Conservation (phyloP, 768 basidiomycete genomes). For the Boletus subcaerulescens region DNA sequence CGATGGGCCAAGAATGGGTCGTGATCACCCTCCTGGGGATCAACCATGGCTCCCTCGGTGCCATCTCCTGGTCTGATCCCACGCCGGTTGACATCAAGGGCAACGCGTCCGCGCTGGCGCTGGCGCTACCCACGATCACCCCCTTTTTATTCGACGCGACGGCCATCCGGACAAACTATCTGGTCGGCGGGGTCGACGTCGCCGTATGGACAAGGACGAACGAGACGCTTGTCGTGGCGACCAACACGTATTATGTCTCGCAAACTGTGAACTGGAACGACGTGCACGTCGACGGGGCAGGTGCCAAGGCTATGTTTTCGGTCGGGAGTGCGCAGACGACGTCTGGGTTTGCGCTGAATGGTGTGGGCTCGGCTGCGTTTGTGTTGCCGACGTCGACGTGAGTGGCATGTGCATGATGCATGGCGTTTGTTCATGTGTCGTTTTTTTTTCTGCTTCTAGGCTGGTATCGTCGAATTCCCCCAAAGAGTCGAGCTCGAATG, state of each 20-base stretch:
- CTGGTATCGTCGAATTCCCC: not conserved
- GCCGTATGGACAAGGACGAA: constrained; percentile 47
- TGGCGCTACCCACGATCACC: constrained; percentile 43
- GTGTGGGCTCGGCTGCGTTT: constrained; percentile 20
- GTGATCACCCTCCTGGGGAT: constrained; percentile 62
- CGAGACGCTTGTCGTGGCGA: constrained; percentile 47
- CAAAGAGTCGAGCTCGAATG: not conserved
- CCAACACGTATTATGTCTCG: constrained; percentile 46
- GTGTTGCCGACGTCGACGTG: constrained; percentile 13
- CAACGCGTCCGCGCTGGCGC: constrained; percentile 48
- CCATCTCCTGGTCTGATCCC: constrained; percentile 50
- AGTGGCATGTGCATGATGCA: constrained; percentile 1
- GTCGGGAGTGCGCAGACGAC: constrained; percentile 11
- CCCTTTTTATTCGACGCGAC: constrained; percentile 45
- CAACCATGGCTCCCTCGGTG: constrained; percentile 65
- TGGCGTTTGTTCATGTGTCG: not conserved
- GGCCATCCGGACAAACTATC: constrained; percentile 40
- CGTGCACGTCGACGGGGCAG: constrained; percentile 15
- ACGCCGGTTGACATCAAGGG: constrained; percentile 51
- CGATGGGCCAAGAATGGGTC: constrained; percentile 67
- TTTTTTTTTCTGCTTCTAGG: not conserved
- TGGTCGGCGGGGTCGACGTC: constrained; percentile 43
- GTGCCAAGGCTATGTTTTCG: constrained; percentile 6
- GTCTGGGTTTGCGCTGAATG: constrained; percentile 15
- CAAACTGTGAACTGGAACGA: constrained; percentile 34